These are phyloP conservation scores for Triticum aestivum DNA, from an alignment of 176 grass and related monocot genomes.

Conservation along the genomic window DNA sequence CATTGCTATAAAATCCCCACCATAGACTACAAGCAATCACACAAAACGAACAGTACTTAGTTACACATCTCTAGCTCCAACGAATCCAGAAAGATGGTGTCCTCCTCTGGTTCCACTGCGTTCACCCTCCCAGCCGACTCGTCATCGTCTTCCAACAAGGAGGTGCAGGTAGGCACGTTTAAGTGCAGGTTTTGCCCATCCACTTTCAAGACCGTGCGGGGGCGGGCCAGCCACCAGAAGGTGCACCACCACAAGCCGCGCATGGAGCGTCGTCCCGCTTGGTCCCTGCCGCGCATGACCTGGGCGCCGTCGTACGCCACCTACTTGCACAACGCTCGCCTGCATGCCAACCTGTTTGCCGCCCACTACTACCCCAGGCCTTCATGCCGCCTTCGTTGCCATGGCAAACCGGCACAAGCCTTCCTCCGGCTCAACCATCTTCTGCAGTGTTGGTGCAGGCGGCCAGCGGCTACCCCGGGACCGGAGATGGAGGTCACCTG, in stretches of 20 bases:
- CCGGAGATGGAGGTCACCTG: neutral
- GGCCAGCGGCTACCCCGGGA: neutral
- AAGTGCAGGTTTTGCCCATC: neutral
- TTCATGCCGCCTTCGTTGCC: neutral
- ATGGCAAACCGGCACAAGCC: neutral
- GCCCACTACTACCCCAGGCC: neutral
- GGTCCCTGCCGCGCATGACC: neutral
- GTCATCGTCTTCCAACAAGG: neutral
- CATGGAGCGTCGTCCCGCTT: neutral
- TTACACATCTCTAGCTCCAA: too few species aligned
- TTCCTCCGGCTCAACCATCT: neutral
- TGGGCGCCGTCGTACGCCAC: neutral
- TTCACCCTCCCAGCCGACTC: neutral
- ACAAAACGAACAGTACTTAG: too few species aligned
- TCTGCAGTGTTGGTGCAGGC: neutral
- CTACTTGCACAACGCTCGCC: neutral
- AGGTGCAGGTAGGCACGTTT: neutral
- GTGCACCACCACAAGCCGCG: neutral
- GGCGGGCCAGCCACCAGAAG: neutral
- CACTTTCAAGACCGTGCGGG: neutral
- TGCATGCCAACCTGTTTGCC: neutral
- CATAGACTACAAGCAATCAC: too few species aligned
- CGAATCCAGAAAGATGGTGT: neutral
- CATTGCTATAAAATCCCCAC: too few species aligned
- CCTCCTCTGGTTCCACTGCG: neutral